Base-by-base conservation (phyloP, 2,329 filamentous ascomycete genomes). In the Orbilia javanica region DNA sequence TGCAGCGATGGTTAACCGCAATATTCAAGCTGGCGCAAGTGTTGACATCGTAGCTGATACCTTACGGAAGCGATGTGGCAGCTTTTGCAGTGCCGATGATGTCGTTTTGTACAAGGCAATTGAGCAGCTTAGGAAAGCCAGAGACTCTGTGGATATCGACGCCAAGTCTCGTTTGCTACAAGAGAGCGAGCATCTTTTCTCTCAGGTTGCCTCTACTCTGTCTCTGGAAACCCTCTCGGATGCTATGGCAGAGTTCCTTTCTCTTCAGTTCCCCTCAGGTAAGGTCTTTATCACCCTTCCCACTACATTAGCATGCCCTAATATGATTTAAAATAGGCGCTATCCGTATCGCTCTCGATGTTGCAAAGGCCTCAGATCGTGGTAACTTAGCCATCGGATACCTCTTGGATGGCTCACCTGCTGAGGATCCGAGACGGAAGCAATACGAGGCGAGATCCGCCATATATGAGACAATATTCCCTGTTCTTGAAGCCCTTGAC, bases 61-160 rank as follows among this genome's bases (percentile, higher is more conserved):
- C n/a, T 86, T 99, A 62, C 89, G 96, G 55, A 89, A 96, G 81
- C 90, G 94, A 81, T 99, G 96, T 81, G 96, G 96, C 79, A 97
- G 92, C 84, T 99, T 99, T 88, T 99, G 96, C 84, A 97, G 94
- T 82, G 91, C 95, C 0, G 95, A 99, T 80, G 96, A 99, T 85
- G 96, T 98, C 1, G 90, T 98, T 80, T 95, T 97, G 81, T 99
- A 99, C 90, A 98, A 97, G 85, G 96, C 96, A 0, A 95, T 98
- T 83, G 96, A 99, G 84, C 92, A 95, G 82, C 86, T 98, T 66
- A 96, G 97, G 86, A 89, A 93, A 81, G 95, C 95, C 0, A 94
- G 97, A 83, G 89, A 92, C 57, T 89, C 90, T 8, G 86, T 88
- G 3, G 93, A 94, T 82, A 90, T 90, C 3, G 95, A 94, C 81